These are phyloP conservation scores for Alopecurus myosuroides DNA, from an alignment of 176 grass and related monocot species.

Conservation along the genomic window DNA sequence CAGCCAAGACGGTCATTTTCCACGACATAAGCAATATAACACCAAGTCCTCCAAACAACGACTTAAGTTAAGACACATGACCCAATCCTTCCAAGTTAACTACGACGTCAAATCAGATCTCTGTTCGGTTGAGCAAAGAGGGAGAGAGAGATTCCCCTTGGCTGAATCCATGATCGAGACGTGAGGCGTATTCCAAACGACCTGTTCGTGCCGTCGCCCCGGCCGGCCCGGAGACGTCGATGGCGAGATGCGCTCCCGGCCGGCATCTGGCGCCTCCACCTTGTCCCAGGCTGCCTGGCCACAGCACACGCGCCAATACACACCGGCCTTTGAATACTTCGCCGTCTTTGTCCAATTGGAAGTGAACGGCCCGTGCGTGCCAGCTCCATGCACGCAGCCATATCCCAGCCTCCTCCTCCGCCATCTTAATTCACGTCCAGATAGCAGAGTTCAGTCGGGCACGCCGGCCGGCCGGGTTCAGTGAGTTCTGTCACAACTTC, in stretches of 20 bases:
- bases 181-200: neutral
- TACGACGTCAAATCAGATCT: neutral
- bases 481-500: neutral
- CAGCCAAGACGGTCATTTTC: neutral
- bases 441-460: neutral
- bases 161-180: neutral
- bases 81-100: neutral
- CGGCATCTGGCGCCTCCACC: constrained; percentile 22
- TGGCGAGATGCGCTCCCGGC: constrained; percentile 3
- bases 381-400: constrained; percentile 10
- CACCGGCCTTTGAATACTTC: neutral
- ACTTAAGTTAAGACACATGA: neutral
- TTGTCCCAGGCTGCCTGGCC: constrained; percentile 3
- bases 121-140: neutral
- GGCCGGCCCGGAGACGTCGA: constrained; percentile 6
- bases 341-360: neutral
- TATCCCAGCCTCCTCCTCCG: neutral
- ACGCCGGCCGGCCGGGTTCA: neutral
- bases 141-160: neutral
- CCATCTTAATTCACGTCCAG: constrained; percentile 1
- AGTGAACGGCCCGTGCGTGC: neutral
- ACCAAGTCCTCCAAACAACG: neutral
- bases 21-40: too few relatives aligned
- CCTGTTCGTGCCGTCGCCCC: constrained; percentile 9
- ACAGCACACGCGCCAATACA: neutral